phyloP scores from a whole-genome alignment of 352 stramenopile genomes.

The Blastocystis sp. region DNA sequence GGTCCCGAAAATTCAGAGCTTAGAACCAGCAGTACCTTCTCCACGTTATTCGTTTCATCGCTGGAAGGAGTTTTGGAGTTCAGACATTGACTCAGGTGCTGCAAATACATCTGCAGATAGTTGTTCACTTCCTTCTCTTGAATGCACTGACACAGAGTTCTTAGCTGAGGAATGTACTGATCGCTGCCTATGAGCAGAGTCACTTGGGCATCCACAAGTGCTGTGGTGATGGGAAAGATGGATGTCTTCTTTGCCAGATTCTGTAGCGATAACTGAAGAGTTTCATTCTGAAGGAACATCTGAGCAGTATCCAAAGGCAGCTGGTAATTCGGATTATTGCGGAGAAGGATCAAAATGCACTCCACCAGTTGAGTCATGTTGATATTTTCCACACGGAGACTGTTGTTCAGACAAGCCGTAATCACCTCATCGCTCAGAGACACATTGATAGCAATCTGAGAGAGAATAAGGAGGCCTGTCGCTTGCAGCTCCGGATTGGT shows the following conservation, averaged over 20 bases:
- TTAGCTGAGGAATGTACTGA: neutral
- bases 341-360: constrained; percentile 16
- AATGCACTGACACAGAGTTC: neutral
- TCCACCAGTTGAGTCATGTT: constrained; percentile 43
- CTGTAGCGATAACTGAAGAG: neutral
- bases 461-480: constrained; percentile 17
- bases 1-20: constrained; percentile 5
- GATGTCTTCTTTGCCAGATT: neutral
- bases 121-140: neutral
- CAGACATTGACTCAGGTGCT: neutral
- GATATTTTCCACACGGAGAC: neutral
- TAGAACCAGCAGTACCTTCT: constrained; percentile 3
- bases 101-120: neutral
- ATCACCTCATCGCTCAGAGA: constrained; percentile 27
- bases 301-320: neutral
- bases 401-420: constrained; percentile 42
- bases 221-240: neutral
- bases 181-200: neutral
- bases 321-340: neutral
- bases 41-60: neutral
- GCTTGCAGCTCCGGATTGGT: constrained; percentile 34
- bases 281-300: neutral
- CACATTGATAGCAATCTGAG: constrained; percentile 50
- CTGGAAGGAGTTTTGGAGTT: neutral
- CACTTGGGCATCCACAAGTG: neutral